Base-by-base conservation (phyloP, 2,329 filamentous ascomycete genomes). In the Cladosporium cucumerinum region DNA sequence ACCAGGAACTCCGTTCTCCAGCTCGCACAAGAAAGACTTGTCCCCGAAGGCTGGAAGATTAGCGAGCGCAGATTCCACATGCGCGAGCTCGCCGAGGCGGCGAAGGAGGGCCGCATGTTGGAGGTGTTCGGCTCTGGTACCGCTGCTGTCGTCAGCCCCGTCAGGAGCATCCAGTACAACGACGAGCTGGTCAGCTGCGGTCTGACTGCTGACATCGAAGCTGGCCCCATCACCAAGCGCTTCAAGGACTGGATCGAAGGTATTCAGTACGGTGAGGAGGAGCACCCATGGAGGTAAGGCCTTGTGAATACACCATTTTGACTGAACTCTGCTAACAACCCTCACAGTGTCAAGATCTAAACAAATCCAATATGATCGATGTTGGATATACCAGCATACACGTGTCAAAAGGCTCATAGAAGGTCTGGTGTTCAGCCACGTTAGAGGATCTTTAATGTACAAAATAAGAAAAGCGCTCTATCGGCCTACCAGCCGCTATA, bases 161-260 rank as follows among this genome's bases (percentile, higher is more conserved):
- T 99, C 61, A 85, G 95, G 70, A 89, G 86, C 73, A 97, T 99
- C 77, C 89, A 89, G 77, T 99, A 94, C 90, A 90, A 88, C 79
- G 93, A 90, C 61, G 82, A 90, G 73, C 76, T 90, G 68, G 88
- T 99, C 30, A 85, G 91, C 73, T 65, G 63, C 30, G 94, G 93
- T 3, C 81, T 99, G 70, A 86, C 86, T 76, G 87, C 91, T 71
- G 82, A 87, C 57, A 86, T 96, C 78, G 94, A 99, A 82, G 93
- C 92, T 12, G 95, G 95, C 51, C 89, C 93, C 74, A 84, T 98
- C 73, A 90, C 95, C 11, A 81, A 87, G 72, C 86, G 86, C 78
- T 93, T 99, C 89, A 96, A 97, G 87, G 86, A 89, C 73, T 99
- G 95, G 95, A 97, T 99, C 68, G 93, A 96, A 82, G 89, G 82